Evolutionary conservation across 768 basidiomycete genomes (phyloP), one percentile per base, ranked within the genome.

Genomic region (Russula brevipes): DNA sequence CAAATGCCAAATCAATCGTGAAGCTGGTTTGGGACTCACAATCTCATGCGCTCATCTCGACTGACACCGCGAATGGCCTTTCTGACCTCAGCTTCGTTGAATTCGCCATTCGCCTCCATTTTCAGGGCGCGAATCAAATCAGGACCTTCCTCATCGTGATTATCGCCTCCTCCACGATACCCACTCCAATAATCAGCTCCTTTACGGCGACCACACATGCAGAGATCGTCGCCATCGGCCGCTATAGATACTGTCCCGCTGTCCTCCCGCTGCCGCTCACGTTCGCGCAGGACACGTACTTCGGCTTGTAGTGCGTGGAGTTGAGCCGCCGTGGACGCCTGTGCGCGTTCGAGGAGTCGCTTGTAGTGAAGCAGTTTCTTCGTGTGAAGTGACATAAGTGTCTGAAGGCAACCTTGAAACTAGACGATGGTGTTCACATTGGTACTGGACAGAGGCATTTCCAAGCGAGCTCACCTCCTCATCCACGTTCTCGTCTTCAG

Each of bases 301-400:
- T 94, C 89, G 2, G 90, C 91, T 73, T 93, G 91, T 1, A 94
- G 76, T 0, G 92, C 91, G 69, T 94, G 91, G 2, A 93, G 77
- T 69, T 94, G 92, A 1, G 90, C 86, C 0, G 91, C 89, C 1
- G 87, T 80, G 9, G 85, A 84, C 2, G 87, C 84, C 68, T 94
- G 92, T 0, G 89, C 81, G 45, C 87, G 86, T 67, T 94, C 91
- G 12, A 94, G 80, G 1, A 94, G 79, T 1, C 91, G 82, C 70
- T 87, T 92, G 74, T 89, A 88, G 61, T 86, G 83, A 16, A 85
- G 79, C 14, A 91, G 80, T 68, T 88, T 89, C 44, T 72, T 72
- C 36, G 76, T 73, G 66, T 84, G 82, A 24, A 81, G 69, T 17
- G 71, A 72, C 10, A 75, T 70, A 41, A 83, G 72, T 49, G 72